Percentiles rank a stretch among this genome's conserved stretches.
These are phyloP conservation scores for Monilinia aucupariae DNA, from an alignment of 2,329 filamentous ascomycete genomes.

Conservation along the genomic window DNA sequence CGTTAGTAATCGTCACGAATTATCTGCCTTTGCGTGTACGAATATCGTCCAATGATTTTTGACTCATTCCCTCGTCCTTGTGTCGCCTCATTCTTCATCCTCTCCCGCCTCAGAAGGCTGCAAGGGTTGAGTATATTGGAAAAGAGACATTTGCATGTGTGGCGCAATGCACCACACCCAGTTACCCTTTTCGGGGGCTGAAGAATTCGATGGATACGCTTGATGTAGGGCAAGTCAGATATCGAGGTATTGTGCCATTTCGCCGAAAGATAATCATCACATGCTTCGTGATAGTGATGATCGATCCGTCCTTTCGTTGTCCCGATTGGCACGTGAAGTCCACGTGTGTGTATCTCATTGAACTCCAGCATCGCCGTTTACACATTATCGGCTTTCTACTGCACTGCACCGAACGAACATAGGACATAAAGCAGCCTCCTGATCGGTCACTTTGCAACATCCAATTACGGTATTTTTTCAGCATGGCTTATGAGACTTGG, in stretches of 20 bases:
- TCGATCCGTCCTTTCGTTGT: neutral
- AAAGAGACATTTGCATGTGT: neutral
- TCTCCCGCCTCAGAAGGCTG: constrained; percentile 11
- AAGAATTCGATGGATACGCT: neutral
- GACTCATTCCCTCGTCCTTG: neutral
- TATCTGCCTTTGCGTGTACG: neutral
- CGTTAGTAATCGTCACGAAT: neutral
- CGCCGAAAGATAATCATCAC: neutral
- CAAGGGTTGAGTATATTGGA: neutral
- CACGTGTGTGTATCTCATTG: neutral
- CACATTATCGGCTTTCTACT: neutral
- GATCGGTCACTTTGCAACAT: neutral
- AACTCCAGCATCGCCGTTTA: neutral
- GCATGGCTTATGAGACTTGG: constrained; percentile 4
- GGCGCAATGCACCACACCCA: neutral
- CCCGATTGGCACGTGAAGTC: constrained; percentile 1
- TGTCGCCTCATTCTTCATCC: neutral
- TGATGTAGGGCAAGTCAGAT: neutral
- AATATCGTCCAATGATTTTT: neutral
- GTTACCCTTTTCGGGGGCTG: neutral
- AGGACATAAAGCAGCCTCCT: neutral
- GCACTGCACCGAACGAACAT: neutral
- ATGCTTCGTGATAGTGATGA: neutral
- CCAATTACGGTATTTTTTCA: too few species aligned
- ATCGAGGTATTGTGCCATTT: neutral